Base-by-base conservation (phyloP, 805 yeast species). In the Suhomyces faveliae region DNA sequence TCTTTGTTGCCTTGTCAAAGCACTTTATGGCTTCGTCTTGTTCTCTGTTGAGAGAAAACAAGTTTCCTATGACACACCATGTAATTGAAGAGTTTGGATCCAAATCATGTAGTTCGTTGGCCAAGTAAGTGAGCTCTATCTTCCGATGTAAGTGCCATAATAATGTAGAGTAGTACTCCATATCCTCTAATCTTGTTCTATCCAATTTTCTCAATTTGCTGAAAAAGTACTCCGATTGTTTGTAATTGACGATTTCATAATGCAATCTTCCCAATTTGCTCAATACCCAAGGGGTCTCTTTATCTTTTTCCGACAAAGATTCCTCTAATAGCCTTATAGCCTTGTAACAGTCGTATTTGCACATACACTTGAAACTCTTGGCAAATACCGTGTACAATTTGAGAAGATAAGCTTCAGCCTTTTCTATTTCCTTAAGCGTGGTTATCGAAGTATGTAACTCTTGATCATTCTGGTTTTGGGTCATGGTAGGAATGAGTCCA, bases 61-160 rank as follows among this genome's bases (percentile, higher is more conserved):
- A 77, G 63, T 92, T 94, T 1, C 99, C 99, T 50, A 90, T 74
- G 1, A 87, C 84, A 53, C 94, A 86, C 98, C 99, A 92, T 0
- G 97, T 83, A 54, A 89, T 85, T 5, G 96, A 87, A 10, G 84
- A 73, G n/a, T 75, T 65, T 9, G 81, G 71, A 55, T 85, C 81
- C 13, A 83, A 70, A 49, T 83, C 87, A 52, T 83, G 73, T 37
- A 92, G 71, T 55, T 90, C 97, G 61, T 87, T 88, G 3, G 96
- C 87, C 48, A 94, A 73, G 57, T 78, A 83, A n/a, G 94, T 84
- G 44, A 94, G 73, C 47, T 85, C 91, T 17, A 81, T 79, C 42
- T 87, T 90, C 58, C 84, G 84, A 47, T 87, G 92, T 43, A 90
- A 68, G 70, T 94, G 98, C 99, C 99, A 92, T 49, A 92, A 73